These are phyloP conservation scores for Fusarium redolens DNA, from an alignment of 2,329 filamentous ascomycete species.

Conservation along the genomic window DNA sequence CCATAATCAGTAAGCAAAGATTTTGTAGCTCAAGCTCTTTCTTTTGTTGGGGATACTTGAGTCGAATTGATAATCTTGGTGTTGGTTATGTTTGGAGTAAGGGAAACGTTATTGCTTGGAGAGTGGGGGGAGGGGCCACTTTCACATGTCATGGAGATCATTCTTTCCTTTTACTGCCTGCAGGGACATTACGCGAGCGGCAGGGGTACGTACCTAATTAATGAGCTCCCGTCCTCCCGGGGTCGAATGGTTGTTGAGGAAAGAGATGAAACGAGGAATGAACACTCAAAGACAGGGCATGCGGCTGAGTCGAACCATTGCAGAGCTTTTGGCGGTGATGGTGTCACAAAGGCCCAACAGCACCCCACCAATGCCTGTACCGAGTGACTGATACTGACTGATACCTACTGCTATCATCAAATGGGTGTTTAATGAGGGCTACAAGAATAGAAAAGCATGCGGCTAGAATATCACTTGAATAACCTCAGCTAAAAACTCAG, in stretches of 20 bases:
- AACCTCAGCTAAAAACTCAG: background rate
- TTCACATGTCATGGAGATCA: conserved; percentile 44
- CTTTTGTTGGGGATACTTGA: conserved; percentile 28
- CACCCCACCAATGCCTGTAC: conserved; percentile 32
- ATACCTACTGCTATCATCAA: background rate
- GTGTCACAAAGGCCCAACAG: conserved; percentile 40
- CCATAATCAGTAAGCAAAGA: background rate
- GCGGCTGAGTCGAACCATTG: conserved; percentile 42
- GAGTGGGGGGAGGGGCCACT: conserved; percentile 37
- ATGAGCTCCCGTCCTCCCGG: background rate
- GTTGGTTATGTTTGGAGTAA: conserved; percentile 9
- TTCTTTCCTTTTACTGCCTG: background rate
- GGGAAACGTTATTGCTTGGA: conserved; percentile 14
- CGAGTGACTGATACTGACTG: background rate
- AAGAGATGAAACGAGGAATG: conserved; percentile 28
- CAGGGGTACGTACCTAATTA: background rate
- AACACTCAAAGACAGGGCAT: conserved; percentile 15
- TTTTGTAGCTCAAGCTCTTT: background rate
- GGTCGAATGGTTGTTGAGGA: background rate
- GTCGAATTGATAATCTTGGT: conserved; percentile 16
- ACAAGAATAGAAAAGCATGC: background rate
- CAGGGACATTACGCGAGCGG: conserved; percentile 11
- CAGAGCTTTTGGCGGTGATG: conserved; percentile 26
- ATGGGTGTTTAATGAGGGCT: background rate
- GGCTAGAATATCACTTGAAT: background rate